Percentiles rank a stretch among this genome's conserved stretches.
These are phyloP conservation scores for Aureobasidium musti DNA, from an alignment of 2,329 filamentous ascomycete genomes.

Conservation along the genomic window DNA sequence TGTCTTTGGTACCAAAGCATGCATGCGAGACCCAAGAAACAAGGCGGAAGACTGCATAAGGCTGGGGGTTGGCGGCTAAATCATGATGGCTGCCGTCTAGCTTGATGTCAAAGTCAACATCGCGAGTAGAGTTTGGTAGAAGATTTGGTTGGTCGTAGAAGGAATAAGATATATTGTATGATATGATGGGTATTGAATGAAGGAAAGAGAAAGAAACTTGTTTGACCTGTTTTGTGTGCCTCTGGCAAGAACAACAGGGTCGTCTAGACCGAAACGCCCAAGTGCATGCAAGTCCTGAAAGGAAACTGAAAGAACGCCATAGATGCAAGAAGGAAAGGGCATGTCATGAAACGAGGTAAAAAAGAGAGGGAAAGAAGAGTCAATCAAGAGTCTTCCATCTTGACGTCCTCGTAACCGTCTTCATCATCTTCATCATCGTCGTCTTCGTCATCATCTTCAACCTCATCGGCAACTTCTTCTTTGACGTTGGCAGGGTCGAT, in stretches of 20 bases:
- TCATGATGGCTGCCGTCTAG: no score
- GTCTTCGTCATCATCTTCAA: conserved; percentile 47
- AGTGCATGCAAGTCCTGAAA: conserved; percentile 5
- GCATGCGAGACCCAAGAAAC: background rate
- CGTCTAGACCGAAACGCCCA: conserved; percentile 12
- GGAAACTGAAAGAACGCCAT: background rate
- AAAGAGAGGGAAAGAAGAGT: background rate
- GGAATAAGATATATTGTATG: background rate
- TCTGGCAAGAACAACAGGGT: background rate
- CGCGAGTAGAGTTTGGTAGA: background rate
- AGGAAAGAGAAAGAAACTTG: background rate
- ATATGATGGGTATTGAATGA: conserved; percentile 12
- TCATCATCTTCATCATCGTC: conserved; percentile 55
- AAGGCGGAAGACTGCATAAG: background rate
- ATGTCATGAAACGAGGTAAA: background rate
- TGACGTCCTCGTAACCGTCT: conserved; percentile 51
- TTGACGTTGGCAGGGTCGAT: conserved; percentile 55
- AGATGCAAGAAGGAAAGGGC: background rate
- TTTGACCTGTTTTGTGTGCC: background rate
- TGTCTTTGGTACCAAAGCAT: background rate
- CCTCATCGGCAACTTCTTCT: conserved; percentile 49
- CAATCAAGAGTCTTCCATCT: conserved; percentile 34
- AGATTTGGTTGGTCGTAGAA: background rate
- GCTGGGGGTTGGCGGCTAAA: conserved; percentile 2
- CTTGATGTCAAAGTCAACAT: no score